These are phyloP conservation scores for Rostrohypoxylon terebratum DNA, from an alignment of 495 filamentous ascomycete species.

Conservation along the genomic window DNA sequence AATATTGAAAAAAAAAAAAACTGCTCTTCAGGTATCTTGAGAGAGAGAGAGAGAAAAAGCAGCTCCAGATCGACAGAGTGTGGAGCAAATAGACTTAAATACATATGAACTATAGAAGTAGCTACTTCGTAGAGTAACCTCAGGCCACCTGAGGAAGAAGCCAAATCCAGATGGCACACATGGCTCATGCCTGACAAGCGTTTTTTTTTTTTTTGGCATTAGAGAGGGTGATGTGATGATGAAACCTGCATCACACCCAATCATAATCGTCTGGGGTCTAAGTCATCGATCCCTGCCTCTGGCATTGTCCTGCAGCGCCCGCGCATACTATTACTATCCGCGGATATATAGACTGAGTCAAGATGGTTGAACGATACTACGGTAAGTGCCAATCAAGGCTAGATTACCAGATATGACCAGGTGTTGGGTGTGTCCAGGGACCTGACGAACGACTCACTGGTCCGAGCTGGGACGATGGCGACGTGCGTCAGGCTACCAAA, in stretches of 20 bases:
- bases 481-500: constrained; percentile 40
- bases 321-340: constrained; percentile 29
- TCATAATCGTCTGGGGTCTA: constrained; percentile 32
- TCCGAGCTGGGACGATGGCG: constrained; percentile 37
- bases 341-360: constrained; percentile 27
- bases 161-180: constrained; percentile 33
- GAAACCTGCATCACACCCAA: constrained; percentile 41
- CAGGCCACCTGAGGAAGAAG: constrained; percentile 16
- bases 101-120: constrained; percentile 16
- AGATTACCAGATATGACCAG: constrained; percentile 12
- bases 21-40: constrained; percentile 1
- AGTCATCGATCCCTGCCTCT: constrained; percentile 32
- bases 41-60: background rate
- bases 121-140: constrained; percentile 36
- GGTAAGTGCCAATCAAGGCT: constrained; percentile 24
- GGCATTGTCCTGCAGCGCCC: constrained; percentile 34
- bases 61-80: constrained; percentile 22
- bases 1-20: background rate
- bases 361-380: constrained; percentile 24
- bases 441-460: constrained; percentile 26
- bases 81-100: constrained; percentile 34
- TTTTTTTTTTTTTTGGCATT: constrained; percentile 16
- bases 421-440: constrained; percentile 32
- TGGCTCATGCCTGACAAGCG: constrained; percentile 27
- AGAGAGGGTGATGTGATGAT: constrained; percentile 46